These are phyloP conservation scores for Fusarium marasasianum DNA, from an alignment of 2,329 filamentous ascomycete species.

Conservation along the genomic window DNA sequence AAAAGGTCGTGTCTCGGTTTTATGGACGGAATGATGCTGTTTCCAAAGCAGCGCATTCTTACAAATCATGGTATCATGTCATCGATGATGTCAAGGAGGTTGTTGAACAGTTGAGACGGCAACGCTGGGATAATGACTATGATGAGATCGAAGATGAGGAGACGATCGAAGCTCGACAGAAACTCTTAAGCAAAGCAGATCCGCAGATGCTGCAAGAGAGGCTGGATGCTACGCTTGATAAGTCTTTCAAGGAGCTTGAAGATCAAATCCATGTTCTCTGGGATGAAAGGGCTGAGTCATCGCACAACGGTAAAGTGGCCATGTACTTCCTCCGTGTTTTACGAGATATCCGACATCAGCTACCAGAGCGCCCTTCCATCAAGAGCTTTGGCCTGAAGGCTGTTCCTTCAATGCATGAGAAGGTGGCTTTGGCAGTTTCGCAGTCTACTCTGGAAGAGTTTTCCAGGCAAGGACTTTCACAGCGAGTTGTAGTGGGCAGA, in stretches of 20 bases:
- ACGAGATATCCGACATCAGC: constrained; percentile 74
- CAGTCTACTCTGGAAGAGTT: constrained; percentile 60
- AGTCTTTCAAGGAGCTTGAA: constrained; percentile 68
- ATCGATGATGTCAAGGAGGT: constrained; percentile 73
- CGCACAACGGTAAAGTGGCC: constrained; percentile 62
- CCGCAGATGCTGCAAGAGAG: constrained; percentile 69
- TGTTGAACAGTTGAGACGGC: constrained; percentile 71
- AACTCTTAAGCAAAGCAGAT: constrained; percentile 76
- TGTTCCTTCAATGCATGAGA: constrained; percentile 71
- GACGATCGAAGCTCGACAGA: constrained; percentile 72
- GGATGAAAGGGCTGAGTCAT: constrained; percentile 54
- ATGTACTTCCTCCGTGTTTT: constrained; percentile 78
- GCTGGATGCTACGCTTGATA: constrained; percentile 64
- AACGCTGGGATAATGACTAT: constrained; percentile 80
- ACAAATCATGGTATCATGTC: constrained; percentile 77
- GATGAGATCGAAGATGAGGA: constrained; percentile 80
- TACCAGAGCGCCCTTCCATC: constrained; percentile 64
- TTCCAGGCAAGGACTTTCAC: constrained; percentile 51
- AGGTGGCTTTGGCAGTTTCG: constrained; percentile 65
- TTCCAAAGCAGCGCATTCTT: constrained; percentile 68
- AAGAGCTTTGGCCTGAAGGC: constrained; percentile 67
- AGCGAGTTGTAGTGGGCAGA: constrained; percentile 65
- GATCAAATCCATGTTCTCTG: constrained; percentile 63
- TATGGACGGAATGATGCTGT: constrained; percentile 78
- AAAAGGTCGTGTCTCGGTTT: constrained; percentile 72